Evolutionary conservation across 768 basidiomycete genomes (phyloP), one percentile per base, ranked within the genome.

Genomic region (Clathrus columnatus): DNA sequence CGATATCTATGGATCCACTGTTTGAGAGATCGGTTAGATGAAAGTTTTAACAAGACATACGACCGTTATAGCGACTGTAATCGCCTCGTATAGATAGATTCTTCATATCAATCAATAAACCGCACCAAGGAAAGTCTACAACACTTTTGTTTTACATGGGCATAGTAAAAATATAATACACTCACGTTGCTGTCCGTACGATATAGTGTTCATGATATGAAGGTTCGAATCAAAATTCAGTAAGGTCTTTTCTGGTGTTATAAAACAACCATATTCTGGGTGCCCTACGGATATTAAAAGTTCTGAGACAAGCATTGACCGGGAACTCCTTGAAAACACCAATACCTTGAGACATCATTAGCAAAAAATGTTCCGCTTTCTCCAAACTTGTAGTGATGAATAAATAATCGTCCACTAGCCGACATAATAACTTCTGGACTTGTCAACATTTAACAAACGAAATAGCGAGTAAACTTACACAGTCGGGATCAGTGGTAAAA

Each of bases 401-500:
- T 43, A 98, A 71, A 66, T 97, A 99, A 65, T 99, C 96, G 63
- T 99, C 96, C n/a, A 95, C 82, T 56, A 92, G 76, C 57, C 96
- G 78, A 28, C 96, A 70, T 4, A 98, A 72, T 18, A 85, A 63
- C 93, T 95, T 58, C 42, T 48, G 28, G 29, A 36, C 16, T 36
- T 11, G 18, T 30, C 30, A 54, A 23, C 17, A 23, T 17, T 32
- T 2, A 20, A 10, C 21, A 26, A 43, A 46, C 27, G 8, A 5
- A 7, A 27, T 7, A 4, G 5, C 20, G 46, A 16, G 14, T 36
- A 10, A 6, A 67, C 86, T 50, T 65, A 95, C 93, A 56, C 82
- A 85, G 36, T 79, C 67, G 0, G 73, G 68, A 50, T 84, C 80
- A 3, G 77, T 64, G 1, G 76, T 78, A 59, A 70, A 75, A 4